Base-by-base conservation (phyloP, 768 basidiomycete species). In the Lyophyllum decastes region DNA sequence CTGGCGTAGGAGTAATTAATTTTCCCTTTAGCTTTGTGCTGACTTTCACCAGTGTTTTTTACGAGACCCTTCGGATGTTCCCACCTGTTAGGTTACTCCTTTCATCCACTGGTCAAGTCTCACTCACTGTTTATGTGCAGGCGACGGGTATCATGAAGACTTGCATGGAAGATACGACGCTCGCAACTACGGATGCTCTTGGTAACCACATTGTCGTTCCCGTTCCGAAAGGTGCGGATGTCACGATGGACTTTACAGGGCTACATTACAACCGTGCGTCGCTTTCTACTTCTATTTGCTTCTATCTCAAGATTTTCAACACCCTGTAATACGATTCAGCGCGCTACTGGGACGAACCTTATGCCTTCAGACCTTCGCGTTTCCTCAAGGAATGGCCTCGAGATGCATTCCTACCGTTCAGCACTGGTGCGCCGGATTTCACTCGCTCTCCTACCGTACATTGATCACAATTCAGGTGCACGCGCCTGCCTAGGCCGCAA, bases 321-420 rank as follows among this genome's bases (percentile, higher is more conserved):
- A 50, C 5, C n/a, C 30, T 34, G 26, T 44, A n/a, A 16, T 24
- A 17, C 34, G 57, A 27, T 41, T 25, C 49, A 84, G 84, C 83
- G 26, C 75, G 76, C 30, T 84, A 84, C 64, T 86, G 84, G 83
- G 68, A 79, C 49, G 76, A 84, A 45, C 83, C 84, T 2, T 59
- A 79, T 27, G 61, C 62, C 7, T 86, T 84, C 67, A 74, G 72
- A 40, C 72, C 72, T 27, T 72, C 73, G 25, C 75, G 83, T 7
- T 84, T 84, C 71, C 66, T 83, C 17, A 73, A 72, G 30, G 78
- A 83, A 49, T 85, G 80, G 77, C 76, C 79, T 21, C 72, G 76
- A 33, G 82, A 84, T 61, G 84, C 83, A 0, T 84, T 83, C 63
- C 38, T 82, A 22, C 81, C 83, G 2, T 84, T 84, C 63, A 81